Evolutionary conservation across 176 grass and related monocot species (phyloP), one percentile per base, ranked within the genome.

Genomic region (Carex littledalei): DNA sequence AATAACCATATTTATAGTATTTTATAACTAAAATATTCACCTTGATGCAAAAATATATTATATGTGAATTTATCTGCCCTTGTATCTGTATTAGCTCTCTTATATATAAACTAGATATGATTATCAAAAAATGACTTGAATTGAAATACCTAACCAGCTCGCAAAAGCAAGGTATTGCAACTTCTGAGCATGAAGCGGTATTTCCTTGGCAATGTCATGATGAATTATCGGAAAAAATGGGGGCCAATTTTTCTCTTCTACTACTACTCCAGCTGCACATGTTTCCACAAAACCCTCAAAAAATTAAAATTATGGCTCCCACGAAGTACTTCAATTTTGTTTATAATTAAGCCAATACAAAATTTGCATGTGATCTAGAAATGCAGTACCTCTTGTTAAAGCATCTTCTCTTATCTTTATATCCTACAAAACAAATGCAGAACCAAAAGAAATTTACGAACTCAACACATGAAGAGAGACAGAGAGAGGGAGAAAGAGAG

Each of bases 131-230:
- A n/a, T 59, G 49, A 53, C 64, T 12, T 22, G 81, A 87, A 73
- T 59, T 32, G 8, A 91, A 64, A 74, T 94, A 94, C 95, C 95
- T 86, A 98, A 80, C 95, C 91, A 98, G 84, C 88, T 94, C 80
- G 92, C 92, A 94, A 98, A 98, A 80, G 92, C 91, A 21, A 89
- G 74, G 31, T 98, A 94, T 77, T 94, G 95, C 83, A 98, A 67
- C 43, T 86, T 93, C 53, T 94, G 91, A 76, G 89, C 91, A 83
- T 94, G 92, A 68, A 94, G 86, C 69, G 92, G 95, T 86, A 98
- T 98, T 90, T 94, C 95, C 13, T 62, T 90, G 45, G 86, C 65
- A 86, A 98, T 91, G 64, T 98, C 92, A 87, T 98, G 92, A 85
- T 98, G 92, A 82, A 98, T 94, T 71, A 98, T 76, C 14, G 95